Conservation (phyloP, 164 flowering plant species). For the Cinnamomum micranthum region DNA sequence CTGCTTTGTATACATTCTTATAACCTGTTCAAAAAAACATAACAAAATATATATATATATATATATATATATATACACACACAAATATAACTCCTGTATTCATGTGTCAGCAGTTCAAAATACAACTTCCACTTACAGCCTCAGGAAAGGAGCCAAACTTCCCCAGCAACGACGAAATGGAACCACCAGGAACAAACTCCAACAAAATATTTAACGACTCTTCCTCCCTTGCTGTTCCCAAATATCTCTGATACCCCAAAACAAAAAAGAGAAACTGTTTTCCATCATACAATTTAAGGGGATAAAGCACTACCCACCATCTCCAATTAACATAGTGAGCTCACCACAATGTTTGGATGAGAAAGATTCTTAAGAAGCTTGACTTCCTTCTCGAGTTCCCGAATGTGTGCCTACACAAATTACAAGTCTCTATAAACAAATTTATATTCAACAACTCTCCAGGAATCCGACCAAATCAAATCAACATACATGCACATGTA, state of each 20-base stretch:
- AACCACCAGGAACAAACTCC: slow-evolving; percentile 99
- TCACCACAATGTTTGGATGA: slow-evolving; percentile 93
- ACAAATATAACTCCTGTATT: slow-evolving; percentile 1
- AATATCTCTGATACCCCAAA: slow-evolving; percentile 56
- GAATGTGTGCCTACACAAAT: slow-evolving; percentile 59
- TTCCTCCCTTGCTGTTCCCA: slow-evolving; percentile 93
- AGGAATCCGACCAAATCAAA: no score
- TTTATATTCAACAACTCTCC: no score
- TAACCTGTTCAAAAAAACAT: slow-evolving; percentile 47
- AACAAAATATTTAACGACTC: slow-evolving; percentile 77
- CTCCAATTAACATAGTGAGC: slow-evolving; percentile 14
- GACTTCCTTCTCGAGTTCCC: slow-evolving; percentile 96
- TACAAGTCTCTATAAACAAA: not conserved
- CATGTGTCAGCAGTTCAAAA: not conserved
- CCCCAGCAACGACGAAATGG: slow-evolving; percentile 89
- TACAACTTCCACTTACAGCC: slow-evolving; percentile 52
- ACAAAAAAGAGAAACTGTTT: no score
- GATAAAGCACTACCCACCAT: no score
- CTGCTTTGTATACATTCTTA: slow-evolving; percentile 87
- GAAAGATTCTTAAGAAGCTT: slow-evolving; percentile 84
- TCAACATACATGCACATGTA: no score
- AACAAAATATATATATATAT: no score
- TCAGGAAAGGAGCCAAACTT: slow-evolving; percentile 97
- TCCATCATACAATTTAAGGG: no score
- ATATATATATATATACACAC: no score